phyloP scores from a whole-genome alignment of 805 yeast genomes.

The Candida ipomoeae region DNA sequence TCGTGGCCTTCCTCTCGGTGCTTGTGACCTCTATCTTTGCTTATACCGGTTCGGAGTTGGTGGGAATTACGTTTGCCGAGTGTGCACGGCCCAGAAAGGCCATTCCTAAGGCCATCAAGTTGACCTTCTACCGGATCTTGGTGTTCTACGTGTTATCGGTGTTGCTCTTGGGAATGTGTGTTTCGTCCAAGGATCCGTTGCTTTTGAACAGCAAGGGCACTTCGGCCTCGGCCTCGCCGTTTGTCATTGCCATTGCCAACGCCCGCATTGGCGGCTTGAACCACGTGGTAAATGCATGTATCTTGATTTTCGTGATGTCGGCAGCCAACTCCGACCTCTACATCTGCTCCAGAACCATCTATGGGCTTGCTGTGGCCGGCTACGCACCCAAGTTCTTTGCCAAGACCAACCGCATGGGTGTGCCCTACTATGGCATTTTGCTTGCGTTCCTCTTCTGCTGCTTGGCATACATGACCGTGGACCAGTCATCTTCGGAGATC shows the following conservation, averaged over 20 bases:
- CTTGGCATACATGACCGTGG: constrained; percentile 67
- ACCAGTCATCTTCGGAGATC: constrained; percentile 51
- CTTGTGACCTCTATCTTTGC: constrained; percentile 67
- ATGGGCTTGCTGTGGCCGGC: constrained; percentile 20
- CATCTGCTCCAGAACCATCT: constrained; percentile 20
- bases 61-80: constrained; percentile 73
- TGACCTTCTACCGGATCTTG: constrained; percentile 62
- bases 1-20: constrained; percentile 59
- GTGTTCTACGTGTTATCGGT: constrained; percentile 61
- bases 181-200: constrained; percentile 17
- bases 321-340: constrained; percentile 23
- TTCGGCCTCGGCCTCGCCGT: constrained; percentile 17
- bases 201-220: constrained; percentile 18
- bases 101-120: constrained; percentile 67
- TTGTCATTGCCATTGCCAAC: constrained; percentile 22
- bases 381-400: constrained; percentile 37
- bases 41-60: constrained; percentile 64
- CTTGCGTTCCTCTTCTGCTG: constrained; percentile 52
- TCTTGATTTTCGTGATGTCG: constrained; percentile 20
- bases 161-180: constrained; percentile 64
- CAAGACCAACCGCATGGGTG: constrained; percentile 54
- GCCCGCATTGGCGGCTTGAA: constrained; percentile 20
- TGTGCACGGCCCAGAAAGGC: constrained; percentile 60
- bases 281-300: constrained; percentile 20
- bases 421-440: constrained; percentile 58